phyloP scores from a whole-genome alignment of 352 stramenopile species.

The Phytophthora quininea region DNA sequence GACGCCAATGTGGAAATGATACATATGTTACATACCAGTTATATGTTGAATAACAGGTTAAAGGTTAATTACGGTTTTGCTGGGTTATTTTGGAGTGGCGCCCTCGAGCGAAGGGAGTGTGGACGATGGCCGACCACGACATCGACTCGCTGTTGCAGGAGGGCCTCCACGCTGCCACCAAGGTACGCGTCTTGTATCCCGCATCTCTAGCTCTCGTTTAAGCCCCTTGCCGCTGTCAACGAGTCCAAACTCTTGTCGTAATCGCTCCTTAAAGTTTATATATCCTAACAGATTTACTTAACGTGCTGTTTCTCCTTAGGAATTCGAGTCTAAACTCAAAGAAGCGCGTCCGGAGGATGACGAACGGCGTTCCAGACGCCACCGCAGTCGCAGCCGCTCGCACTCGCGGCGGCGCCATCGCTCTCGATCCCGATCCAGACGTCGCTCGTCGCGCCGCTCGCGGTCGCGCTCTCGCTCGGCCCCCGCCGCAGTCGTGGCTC shows the following conservation, averaged over 20 bases:
- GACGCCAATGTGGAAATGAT: conserved; percentile 17
- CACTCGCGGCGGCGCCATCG: conserved; percentile 39
- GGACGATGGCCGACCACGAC: conserved; percentile 68
- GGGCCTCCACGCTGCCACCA: conserved; percentile 62
- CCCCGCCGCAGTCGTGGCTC: conserved; percentile 40
- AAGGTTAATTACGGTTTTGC: not conserved
- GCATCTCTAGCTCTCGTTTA: conserved; percentile 4
- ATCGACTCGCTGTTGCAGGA: conserved; percentile 85
- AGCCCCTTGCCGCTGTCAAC: not conserved
- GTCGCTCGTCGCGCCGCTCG: conserved; percentile 46
- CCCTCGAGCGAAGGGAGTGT: conserved; percentile 22
- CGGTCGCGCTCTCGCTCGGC: conserved; percentile 48
- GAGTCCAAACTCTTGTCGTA: conserved; percentile 6
- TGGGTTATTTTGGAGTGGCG: conserved; percentile 7
- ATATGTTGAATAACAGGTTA: not conserved
- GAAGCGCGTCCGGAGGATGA: conserved; percentile 19
- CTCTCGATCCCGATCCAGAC: conserved; percentile 47
- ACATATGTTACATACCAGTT: not conserved
- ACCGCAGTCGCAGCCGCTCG: conserved; percentile 31
- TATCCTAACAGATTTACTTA: too few relatives aligned
- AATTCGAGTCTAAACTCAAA: not conserved
- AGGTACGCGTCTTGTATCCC: conserved; percentile 34
- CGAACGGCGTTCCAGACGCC: conserved; percentile 13
- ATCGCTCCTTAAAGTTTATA: not conserved
- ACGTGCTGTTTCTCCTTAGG: too few relatives aligned